phyloP scores from a whole-genome alignment of 768 basidiomycete species.

The Suillus spraguei region DNA sequence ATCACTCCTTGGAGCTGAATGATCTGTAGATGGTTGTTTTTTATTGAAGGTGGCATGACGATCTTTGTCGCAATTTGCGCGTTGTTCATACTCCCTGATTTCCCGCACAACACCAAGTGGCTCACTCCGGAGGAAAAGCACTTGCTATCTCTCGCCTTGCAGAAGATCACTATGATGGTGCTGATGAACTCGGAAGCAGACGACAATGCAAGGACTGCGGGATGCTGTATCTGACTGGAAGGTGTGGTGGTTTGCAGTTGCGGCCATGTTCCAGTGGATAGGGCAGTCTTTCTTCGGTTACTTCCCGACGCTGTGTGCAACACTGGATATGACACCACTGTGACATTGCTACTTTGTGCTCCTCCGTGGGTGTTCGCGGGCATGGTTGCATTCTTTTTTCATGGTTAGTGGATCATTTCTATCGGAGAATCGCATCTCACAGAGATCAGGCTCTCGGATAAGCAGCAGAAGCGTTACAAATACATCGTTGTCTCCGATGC shows the following conservation, averaged over 20 bases:
- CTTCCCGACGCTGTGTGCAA: slow-evolving; percentile 4
- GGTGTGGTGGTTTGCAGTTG: slow-evolving; percentile 77
- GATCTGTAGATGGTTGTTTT: slow-evolving; percentile 23
- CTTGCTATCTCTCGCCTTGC: slow-evolving; percentile 35
- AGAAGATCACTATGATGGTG: slow-evolving; percentile 49
- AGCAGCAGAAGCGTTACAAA: background rate
- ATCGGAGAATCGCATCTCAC: background rate
- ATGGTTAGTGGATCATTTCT: background rate
- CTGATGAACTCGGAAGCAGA: slow-evolving; percentile 33
- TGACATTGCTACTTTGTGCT: background rate
- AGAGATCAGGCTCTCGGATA: background rate
- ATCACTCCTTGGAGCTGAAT: slow-evolving; percentile 5
- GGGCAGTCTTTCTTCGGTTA: background rate
- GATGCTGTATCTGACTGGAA: slow-evolving; percentile 73
- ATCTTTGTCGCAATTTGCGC: slow-evolving; percentile 36
- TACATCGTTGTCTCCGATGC: background rate
- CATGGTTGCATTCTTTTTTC: background rate
- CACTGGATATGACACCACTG: background rate
- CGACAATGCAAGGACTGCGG: slow-evolving; percentile 46
- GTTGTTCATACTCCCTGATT: slow-evolving; percentile 41
- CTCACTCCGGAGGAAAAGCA: slow-evolving; percentile 31
- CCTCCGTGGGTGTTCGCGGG: background rate
- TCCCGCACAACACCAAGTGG: slow-evolving; percentile 35
- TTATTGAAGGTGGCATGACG: slow-evolving; percentile 35
- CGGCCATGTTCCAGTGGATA: slow-evolving; percentile 31